Conservation (phyloP, 163 green algal species). For the Trebouxia gelatinosa region DNA sequence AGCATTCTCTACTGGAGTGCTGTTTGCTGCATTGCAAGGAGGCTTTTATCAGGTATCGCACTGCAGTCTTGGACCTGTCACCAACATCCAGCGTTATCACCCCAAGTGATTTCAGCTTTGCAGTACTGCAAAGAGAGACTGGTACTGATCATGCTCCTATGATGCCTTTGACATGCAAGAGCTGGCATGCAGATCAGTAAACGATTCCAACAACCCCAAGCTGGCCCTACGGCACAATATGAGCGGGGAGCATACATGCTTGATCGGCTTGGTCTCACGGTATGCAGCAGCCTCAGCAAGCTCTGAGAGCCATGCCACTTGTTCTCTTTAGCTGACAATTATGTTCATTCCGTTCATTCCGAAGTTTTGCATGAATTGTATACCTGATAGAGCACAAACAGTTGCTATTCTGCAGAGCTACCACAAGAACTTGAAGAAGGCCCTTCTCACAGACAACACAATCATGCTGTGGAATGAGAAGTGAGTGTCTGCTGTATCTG, state of each 20-base stretch:
- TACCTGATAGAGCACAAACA: too few relatives aligned
- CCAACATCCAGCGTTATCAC: too few relatives aligned
- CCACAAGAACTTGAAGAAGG: conserved; percentile 91
- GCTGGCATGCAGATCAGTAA: conserved; percentile 61
- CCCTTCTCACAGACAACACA: conserved; percentile 86
- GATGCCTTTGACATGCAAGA: too few relatives aligned
- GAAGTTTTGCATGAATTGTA: too few relatives aligned
- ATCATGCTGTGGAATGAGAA: conserved; percentile 94
- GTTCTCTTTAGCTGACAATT: too few relatives aligned
- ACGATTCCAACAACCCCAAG: conserved; percentile 40
- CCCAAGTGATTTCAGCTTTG: too few relatives aligned
- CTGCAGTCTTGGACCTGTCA: too few relatives aligned
- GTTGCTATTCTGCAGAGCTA: conserved; percentile 77
- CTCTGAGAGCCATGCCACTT: too few relatives aligned
- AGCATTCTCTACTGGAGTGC: conserved; percentile 77
- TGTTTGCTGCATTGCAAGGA: conserved; percentile 89
- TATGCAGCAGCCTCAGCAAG: too few relatives aligned
- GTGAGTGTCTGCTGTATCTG: conserved; percentile 38
- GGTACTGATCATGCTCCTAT: too few relatives aligned
- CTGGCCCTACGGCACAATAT: conserved; percentile 50
- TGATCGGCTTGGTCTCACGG: conserved; percentile 65
- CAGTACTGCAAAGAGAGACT: too few relatives aligned
- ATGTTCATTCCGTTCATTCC: too few relatives aligned
- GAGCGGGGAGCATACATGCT: conserved; percentile 78
- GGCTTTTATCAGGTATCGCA: conserved; percentile 91